Evolutionary conservation across 495 filamentous ascomycete genomes (phyloP), one percentile per base, ranked within the genome.

Genomic region (Aspergillus carlsbadensis): DNA sequence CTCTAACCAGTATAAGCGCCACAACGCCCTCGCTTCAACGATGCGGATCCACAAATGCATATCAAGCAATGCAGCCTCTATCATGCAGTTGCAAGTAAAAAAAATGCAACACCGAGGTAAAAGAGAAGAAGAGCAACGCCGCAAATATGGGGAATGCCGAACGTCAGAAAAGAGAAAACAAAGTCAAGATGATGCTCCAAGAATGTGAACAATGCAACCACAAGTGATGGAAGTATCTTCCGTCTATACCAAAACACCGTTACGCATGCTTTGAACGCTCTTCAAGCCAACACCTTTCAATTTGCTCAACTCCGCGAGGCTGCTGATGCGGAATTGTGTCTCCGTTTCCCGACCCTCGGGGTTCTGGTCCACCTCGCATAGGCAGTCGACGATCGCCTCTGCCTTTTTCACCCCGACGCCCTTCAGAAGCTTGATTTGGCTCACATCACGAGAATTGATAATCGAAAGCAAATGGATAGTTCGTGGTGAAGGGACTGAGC

Each of bases 401-500:
- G 81, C 81, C 60, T 80, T 82, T 48, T 82, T 84, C 26, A 67
- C 70, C 7, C 81, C 81, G 8, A 84, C 78, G 18, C 81, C 86
- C 65, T 88, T 90, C n/a, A 98, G 69, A 15, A 80, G 61, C 53
- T 78, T 79, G 59, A 88, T 87, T 65, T 79, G 79, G 29, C 72
- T 77, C 6, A 91, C 70, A 58, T 97, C 89, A 13, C 89, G 80
- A 2, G 87, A 90, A 70, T 98, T 98, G 70, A 98, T 85, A 62
- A 97, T 88, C 13, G 83, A 79, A 3, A 98, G 78, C 8, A 98
- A 66, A 48, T 85, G 82, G 59, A 78, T 73, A 5, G 89, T 89
- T 6, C 86, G 79, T 2, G 91, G 90, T 0, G 88, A 87, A 10
- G 80, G 75, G 1, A 65, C 45, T 14, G 57, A 63, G 34, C 69